Base-by-base conservation (phyloP, 371 early-diverging fungal genomes). In the Mortierella sp. region DNA sequence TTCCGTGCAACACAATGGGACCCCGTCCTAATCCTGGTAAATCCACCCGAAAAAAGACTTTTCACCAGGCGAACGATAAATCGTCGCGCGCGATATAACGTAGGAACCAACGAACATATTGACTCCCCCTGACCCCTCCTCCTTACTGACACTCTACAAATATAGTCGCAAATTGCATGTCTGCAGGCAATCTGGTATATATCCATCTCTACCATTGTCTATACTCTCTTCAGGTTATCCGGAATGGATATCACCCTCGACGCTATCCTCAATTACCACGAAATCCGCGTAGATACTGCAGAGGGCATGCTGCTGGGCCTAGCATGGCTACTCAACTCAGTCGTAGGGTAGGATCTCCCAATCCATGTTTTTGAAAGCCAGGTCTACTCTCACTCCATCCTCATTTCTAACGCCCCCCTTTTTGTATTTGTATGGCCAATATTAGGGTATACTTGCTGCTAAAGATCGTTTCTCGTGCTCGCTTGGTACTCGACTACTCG, bases 401-500 rank as follows among this genome's bases (percentile, higher is more conserved):
- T 24, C 28, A 47, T 65, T 14, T 28, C 65, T 65, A 73, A 16
- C 47, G 8, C 50, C 71, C n/a, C 71, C 48, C 26, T 26, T 74
- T 60, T 26, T 31, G 48, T 70, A 57, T n/a, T 45, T 10, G 13
- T 3, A 21, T 19, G 34, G 42, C 31, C 10, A 38, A 52, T 50
- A 24, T 16, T 50, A 89, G 88, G 21, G 91, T 93, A 38, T 91
- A 88, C 28, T 63, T 92, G 28, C 77, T 94, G 11, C 91, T 96
- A 72, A 79, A 91, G 47, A 92, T 97, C 42, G 94, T 97, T n/a
- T 92, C 96, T 74, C 92, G 97, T 45, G 95, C 97, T 8, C 91
- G 90, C 72, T 94, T 94, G 19, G 95, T 96, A 26, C 92, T 96
- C 45, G 97, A 97, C 86, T 97, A 95, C 88, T 93, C 95, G 21